phyloP scores from a whole-genome alignment of 495 filamentous ascomycete species.

The Pseudevernia furfuracea region DNA sequence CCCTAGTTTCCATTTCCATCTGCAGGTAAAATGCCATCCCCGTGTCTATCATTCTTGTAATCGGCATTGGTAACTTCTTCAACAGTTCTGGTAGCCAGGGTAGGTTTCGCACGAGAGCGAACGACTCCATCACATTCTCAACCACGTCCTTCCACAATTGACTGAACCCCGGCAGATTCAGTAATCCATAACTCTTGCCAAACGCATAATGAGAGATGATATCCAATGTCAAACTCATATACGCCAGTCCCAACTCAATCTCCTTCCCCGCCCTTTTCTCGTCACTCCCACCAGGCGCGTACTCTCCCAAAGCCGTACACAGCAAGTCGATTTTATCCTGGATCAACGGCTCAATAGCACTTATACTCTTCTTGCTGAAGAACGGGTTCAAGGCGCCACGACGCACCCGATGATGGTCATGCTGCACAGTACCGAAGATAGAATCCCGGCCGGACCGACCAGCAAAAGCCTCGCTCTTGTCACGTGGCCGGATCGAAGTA shows the following conservation, averaged over 20 bases:
- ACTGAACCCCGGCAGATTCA: slow-evolving; percentile 22
- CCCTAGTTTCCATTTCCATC: neutral
- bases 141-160: slow-evolving; percentile 10
- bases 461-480: slow-evolving; percentile 34
- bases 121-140: slow-evolving; percentile 3
- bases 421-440: slow-evolving; percentile 39
- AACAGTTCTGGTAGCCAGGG: slow-evolving; percentile 8
- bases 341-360: slow-evolving; percentile 38
- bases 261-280: slow-evolving; percentile 18
- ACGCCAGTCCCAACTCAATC: slow-evolving; percentile 33
- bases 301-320: slow-evolving; percentile 30
- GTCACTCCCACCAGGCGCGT: slow-evolving; percentile 8
- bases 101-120: slow-evolving; percentile 26
- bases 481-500: slow-evolving; percentile 22
- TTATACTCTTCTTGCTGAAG: slow-evolving; percentile 43
- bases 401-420: slow-evolving; percentile 42
- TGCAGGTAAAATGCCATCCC: slow-evolving; percentile 9
- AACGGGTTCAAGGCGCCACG: slow-evolving; percentile 39
- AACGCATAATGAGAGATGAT: slow-evolving; percentile 41
- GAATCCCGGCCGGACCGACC: slow-evolving; percentile 27
- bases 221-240: slow-evolving; percentile 35
- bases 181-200: slow-evolving; percentile 32
- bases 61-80: slow-evolving; percentile 9
- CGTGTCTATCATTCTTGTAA: slow-evolving; percentile 1
- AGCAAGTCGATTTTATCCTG: slow-evolving; percentile 37